phyloP scores from a whole-genome alignment of 2,329 filamentous ascomycete species.

The Colletotrichum lupini region DNA sequence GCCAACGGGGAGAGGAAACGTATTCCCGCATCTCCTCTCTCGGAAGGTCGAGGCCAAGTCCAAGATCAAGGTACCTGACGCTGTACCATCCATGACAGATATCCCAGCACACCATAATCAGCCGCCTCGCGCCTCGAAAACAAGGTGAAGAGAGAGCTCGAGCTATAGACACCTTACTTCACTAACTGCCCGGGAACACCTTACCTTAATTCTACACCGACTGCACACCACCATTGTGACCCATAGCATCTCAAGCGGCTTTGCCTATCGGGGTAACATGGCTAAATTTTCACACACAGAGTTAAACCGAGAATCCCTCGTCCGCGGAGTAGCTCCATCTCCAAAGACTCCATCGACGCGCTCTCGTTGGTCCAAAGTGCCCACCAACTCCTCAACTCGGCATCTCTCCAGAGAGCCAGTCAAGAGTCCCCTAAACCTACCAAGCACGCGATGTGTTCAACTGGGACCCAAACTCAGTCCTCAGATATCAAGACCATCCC shows the following conservation, averaged over 20 bases:
- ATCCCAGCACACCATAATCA: background rate
- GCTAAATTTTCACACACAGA: background rate
- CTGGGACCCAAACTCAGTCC: background rate
- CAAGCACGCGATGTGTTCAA: background rate
- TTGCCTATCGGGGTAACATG: background rate
- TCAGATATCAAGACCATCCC: constrained; percentile 9
- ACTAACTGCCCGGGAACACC: background rate
- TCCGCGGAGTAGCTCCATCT: background rate
- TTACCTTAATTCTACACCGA: background rate
- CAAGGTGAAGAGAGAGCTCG: background rate
- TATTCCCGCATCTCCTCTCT: background rate
- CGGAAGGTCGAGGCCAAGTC: background rate
- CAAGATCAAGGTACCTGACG: background rate
- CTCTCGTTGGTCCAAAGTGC: background rate
- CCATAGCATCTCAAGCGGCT: background rate
- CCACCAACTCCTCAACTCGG: constrained; percentile 7
- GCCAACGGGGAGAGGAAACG: background rate
- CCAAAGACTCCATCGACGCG: constrained; percentile 1
- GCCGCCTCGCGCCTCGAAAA: background rate
- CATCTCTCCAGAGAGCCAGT: constrained; percentile 9
- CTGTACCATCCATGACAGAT: background rate
- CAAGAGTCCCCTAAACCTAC: background rate
- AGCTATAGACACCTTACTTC: background rate
- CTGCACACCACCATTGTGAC: background rate
- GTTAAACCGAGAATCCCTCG: background rate